Evolutionary conservation across 768 basidiomycete species (phyloP), one percentile per base, ranked within the genome.

Genomic region (Inosperma sp.): DNA sequence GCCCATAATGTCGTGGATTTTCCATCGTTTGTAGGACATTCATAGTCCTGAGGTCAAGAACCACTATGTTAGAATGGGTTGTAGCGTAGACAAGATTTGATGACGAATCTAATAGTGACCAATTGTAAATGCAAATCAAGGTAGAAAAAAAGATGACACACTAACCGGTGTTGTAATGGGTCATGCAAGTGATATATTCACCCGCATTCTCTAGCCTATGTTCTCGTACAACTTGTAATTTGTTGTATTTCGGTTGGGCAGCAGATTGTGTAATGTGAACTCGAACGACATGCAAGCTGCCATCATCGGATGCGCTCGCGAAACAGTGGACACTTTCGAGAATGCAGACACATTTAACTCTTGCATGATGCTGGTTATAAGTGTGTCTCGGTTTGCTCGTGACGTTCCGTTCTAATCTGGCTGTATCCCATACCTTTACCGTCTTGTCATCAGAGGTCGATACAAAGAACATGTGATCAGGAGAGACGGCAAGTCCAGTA

Each of bases 401-500:
- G 14, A 96, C 90, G 66, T 93, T 97, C 50, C 94, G 79, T 63
- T 97, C 95, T 37, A 98, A 74, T n/a, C 93, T 76, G 7, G 90
- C 88, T 1, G 93, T 87, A 56, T 92, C 88, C 93, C 93, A 96
- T 34, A 89, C 77, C 65, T 93, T 94, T 62, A 94, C 83, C 0
- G 89, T 93, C 71, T 89, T 90, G 67, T 98, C 95, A 55, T 98
- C 84, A 1, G 93, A 95, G 30, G 88, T 83, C 0, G 95, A 91
- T 3, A 94, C 83, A 57, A 99, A 97, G 74, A 96, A 99, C 64
- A 84, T 71, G 59, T 96, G 92, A 61, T 98, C 96, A 2, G 95
- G 94, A 1, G 95, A 85, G 19, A 93, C 88, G 2, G 86, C 86
- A 19, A 98, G 72, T 7, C 82, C 79, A 2, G 86, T 92, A 51